Conservation (phyloP, 2,329 filamentous ascomycete species). For the Coniella lustricola region DNA sequence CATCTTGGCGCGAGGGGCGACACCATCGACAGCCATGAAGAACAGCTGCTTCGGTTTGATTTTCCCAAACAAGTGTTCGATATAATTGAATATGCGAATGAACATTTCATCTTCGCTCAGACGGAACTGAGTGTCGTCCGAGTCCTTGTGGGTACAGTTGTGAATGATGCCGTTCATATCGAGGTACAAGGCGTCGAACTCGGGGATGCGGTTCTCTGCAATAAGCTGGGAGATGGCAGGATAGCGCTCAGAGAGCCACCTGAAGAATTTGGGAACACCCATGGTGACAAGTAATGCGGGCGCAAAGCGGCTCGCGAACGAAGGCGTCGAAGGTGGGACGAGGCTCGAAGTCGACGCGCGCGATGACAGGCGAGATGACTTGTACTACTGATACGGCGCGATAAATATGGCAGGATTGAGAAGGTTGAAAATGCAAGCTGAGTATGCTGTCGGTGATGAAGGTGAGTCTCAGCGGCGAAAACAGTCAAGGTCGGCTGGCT, state of each 20-base stretch:
- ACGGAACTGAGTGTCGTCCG: constrained; percentile 83
- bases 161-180: constrained; percentile 99
- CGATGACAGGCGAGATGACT: background rate
- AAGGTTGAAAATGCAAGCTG: constrained; percentile 9
- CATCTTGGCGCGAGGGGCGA: constrained; percentile 98
- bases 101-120: constrained; percentile 99
- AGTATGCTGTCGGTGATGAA: background rate
- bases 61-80: constrained; percentile 96
- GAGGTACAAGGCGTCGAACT: constrained; percentile 96
- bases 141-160: constrained; percentile 97
- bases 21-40: constrained; percentile 99
- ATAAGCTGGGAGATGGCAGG: constrained; percentile 97
- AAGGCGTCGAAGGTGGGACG: background rate
- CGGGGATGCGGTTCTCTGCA: constrained; percentile 95
- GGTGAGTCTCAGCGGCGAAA: too few species aligned
- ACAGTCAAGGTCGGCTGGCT: background rate
- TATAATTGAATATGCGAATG: constrained; percentile 99
- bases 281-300: constrained; percentile 16
- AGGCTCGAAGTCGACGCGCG: background rate
- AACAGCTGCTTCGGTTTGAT: constrained; percentile 98
- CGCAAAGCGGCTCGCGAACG: constrained; percentile 1
- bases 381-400: constrained; percentile 6
- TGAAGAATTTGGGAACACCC: constrained; percentile 80
- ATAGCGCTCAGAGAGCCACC: constrained; percentile 99
- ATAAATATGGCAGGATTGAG: constrained; percentile 14